Base-by-base conservation (phyloP, 345 rosid genomes). In the Eucalyptus camaldulensis region DNA sequence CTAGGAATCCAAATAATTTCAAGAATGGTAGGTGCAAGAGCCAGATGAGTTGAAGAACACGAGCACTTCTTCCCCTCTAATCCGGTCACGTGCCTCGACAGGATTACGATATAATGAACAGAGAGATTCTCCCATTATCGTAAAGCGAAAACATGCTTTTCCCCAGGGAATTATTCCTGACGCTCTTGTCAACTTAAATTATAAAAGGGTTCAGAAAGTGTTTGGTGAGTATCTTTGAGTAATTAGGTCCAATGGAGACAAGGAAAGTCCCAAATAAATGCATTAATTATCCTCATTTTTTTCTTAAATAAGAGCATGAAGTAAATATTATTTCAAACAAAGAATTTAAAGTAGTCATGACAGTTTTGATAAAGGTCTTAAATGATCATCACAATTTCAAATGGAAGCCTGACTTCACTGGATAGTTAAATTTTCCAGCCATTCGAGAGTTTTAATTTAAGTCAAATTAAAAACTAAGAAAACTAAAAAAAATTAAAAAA, bases 311-410 rank as follows among this genome's bases (percentile, higher is more conserved):
- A 7, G 8, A 53, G 2, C 4, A 8, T 53, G 56, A 53, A 3
- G 7, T 19, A 53, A 53, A 53, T 21, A 2, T 19, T 53, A 3
- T 53, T 53, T 53, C 4, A 53, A 51, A 51, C 17, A 53, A 53
- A 40, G 5, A 40, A 40, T 19, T 53, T 17, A 19, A 53, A 53
- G 9, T 19, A 19, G 9, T 1, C 9, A 17, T 19, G 9, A 17
- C 2, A 53, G 0, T 51, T 51, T 51, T 51, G 4, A 51, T 19
- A 13, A 49, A 1, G 1, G 6, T 49, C 0, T 49, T 1, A 49
- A 49, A 5, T 49, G 1, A 49, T 13, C 14, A 13, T 49, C 1
- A 49, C 14, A 13, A 6, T 49, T 49, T 11, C 49, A 49, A 49
- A 49, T 13, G 50, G 5, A 5, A 49, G 15, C 50, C 2, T 12